Conservation (phyloP, 1,284 basidiomycete species). For the Sphagnurus paluster region DNA sequence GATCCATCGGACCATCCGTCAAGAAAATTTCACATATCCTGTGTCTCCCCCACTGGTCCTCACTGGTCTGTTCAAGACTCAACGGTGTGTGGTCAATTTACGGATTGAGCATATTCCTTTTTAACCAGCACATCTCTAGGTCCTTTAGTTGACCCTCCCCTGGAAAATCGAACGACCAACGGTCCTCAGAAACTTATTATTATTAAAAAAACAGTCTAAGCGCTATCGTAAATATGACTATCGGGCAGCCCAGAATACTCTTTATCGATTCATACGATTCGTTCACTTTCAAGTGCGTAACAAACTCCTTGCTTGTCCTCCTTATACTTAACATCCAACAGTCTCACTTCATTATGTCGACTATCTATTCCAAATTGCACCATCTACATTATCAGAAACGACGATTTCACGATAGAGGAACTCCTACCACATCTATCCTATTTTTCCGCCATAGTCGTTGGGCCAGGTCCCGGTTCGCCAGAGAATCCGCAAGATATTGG, state of each 20-base stretch:
- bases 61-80: background rate
- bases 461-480: slow-evolving; percentile 84
- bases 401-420: slow-evolving; percentile 49
- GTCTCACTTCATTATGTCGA: slow-evolving; percentile 66
- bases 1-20: slow-evolving; percentile 6
- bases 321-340: slow-evolving; percentile 23
- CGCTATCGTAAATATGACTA: slow-evolving; percentile 27
- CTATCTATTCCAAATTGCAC: slow-evolving; percentile 55
- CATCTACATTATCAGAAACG: slow-evolving; percentile 74
- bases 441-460: slow-evolving; percentile 72
- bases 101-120: background rate
- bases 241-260: slow-evolving; percentile 48
- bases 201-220: no score
- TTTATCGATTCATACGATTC: slow-evolving; percentile 85
- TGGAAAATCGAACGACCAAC: no score
- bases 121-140: background rate
- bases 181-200: no score
- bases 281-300: slow-evolving; percentile 80
- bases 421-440: slow-evolving; percentile 53
- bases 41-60: background rate
- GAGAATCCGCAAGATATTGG: slow-evolving; percentile 62
- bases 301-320: background rate
- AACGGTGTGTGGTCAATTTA: background rate
- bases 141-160: no score
- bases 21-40: background rate